Evolutionary conservation across 169 alveolate genomes (phyloP).

Genomic region (Plasmodium cynomolgi): DNA sequence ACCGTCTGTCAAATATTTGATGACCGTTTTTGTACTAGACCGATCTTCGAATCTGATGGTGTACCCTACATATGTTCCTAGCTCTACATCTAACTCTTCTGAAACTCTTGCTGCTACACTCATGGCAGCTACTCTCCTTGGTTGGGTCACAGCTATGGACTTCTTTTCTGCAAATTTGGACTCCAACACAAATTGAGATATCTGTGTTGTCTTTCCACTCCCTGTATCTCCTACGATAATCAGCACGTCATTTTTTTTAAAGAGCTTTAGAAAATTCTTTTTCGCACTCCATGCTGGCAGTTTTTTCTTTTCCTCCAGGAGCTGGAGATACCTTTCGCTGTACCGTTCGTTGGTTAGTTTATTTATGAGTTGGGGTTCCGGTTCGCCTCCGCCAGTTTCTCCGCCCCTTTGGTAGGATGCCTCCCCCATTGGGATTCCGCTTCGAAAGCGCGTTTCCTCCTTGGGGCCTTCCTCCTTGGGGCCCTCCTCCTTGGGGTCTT

Average conservation of each 20-base stretch:
- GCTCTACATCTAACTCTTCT: constrained; percentile 96
- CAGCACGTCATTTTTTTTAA: constrained; percentile 82
- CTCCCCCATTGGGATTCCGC: neutral
- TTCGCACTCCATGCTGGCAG: constrained; percentile 93
- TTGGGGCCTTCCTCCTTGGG: neutral
- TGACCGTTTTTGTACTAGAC: constrained; percentile 88
- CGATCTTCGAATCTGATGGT: constrained; percentile 98
- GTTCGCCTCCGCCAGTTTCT: neutral
- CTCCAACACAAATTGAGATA: constrained; percentile 95
- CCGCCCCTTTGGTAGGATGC: neutral
- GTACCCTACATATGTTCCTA: constrained; percentile 98
- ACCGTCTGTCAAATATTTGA: constrained; percentile 98
- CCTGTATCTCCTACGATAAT: constrained; percentile 98
- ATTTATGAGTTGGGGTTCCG: constrained; percentile 8
- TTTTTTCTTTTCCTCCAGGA: constrained; percentile 85
- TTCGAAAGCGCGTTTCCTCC: neutral
- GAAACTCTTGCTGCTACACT: constrained; percentile 99
- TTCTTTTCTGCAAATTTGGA: constrained; percentile 86
- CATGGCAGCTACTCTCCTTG: constrained; percentile 99
- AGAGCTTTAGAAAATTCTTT: constrained; percentile 86
- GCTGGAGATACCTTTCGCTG: constrained; percentile 83
- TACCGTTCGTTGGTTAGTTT: constrained; percentile 76
- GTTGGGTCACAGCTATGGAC: constrained; percentile 98
- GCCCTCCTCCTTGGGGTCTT: neutral
- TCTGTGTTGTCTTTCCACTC: constrained; percentile 98